Evolutionary conservation across 2,329 filamentous ascomycete species (phyloP).

Genomic region (Aspergillus jensenii): DNA sequence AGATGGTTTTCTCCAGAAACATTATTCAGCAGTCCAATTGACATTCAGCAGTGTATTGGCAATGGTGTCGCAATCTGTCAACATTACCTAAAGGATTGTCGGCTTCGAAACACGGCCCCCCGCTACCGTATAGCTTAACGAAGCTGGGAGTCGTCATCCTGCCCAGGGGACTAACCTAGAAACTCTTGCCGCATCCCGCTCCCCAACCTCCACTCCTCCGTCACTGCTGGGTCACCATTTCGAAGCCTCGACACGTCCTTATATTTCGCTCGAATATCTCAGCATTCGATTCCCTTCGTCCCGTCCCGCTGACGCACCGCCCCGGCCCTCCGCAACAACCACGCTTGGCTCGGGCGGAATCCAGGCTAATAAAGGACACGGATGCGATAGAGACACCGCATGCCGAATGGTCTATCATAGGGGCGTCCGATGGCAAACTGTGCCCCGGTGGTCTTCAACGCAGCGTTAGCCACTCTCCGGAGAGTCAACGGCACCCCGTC

Average conservation of each 20-base stretch:
- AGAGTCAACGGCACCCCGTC: constrained; percentile 23
- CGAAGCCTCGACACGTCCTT: background rate
- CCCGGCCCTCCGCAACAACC: background rate
- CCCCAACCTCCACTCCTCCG: constrained; percentile 4
- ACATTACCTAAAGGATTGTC: background rate
- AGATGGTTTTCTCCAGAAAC: background rate
- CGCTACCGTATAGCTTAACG: background rate
- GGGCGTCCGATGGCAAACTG: constrained; percentile 36
- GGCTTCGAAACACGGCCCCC: constrained; percentile 2
- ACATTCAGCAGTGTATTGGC: background rate
- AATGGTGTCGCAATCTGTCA: background rate
- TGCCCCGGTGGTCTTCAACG: constrained; percentile 31
- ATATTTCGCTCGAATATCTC: background rate
- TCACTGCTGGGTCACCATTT: background rate
- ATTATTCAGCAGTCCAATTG: background rate
- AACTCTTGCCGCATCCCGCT: constrained; percentile 13
- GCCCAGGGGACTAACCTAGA: constrained; percentile 2
- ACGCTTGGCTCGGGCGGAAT: background rate
- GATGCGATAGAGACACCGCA: constrained; percentile 27
- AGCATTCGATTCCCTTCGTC: background rate
- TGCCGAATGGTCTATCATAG: constrained; percentile 39
- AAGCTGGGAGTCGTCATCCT: constrained; percentile 19
- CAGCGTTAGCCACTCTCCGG: constrained; percentile 19
- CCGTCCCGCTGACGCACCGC: background rate
- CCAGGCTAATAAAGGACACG: constrained; percentile 18